Base-by-base conservation (phyloP, 192 early-diverging fungal genomes). In the Gamsiella multidivaricata region DNA sequence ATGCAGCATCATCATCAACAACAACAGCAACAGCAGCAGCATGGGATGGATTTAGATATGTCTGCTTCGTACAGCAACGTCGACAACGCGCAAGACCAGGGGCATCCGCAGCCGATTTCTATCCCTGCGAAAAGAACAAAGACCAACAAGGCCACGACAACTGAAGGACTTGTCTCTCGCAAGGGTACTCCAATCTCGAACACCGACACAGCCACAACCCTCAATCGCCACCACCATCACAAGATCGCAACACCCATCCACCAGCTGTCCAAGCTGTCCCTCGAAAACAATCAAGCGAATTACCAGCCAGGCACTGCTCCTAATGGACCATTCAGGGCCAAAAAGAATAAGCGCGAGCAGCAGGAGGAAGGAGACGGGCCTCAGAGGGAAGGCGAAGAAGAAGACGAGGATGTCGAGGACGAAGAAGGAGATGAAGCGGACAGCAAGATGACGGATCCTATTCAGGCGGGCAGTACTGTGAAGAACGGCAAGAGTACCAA, bases 1-100 rank as follows among this genome's bases (percentile, higher is more conserved):
- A 9, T 18, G 17, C 56, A 58, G n/a, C 56, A 43, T 0, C 49
- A 54, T 23, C 56, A 55, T 12, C 50, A 45, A 17, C 17, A 34
- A 33, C 41, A 47, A 15, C 49, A 15, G 12, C 60, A 55, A 29
- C 50, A 50, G 26, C 59, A 55, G 18, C 58, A 60, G 26, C 50
- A 53, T 43, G 47, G 55, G n/a, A 70, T 78, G 65, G 74, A 78
- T 23, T 78, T 64, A 31, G 74, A 78, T 42, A 57, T 78, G 49
- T 52, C 71, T 18, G 18, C 41, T 26, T 36, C 53, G 22, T 71
- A 50, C 12, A 61, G 50, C 33, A 54, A 71, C 28, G 9, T 37
- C 55, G 53, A 37, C 32, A 54, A 58, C 53, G 56, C 20, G 9
- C 55, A 49, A 29, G 15, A 51, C 3, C 65, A 31, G 56, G n/a